Conservation (phyloP, 2,329 filamentous ascomycete species). For the Cladosporium colombiae region DNA sequence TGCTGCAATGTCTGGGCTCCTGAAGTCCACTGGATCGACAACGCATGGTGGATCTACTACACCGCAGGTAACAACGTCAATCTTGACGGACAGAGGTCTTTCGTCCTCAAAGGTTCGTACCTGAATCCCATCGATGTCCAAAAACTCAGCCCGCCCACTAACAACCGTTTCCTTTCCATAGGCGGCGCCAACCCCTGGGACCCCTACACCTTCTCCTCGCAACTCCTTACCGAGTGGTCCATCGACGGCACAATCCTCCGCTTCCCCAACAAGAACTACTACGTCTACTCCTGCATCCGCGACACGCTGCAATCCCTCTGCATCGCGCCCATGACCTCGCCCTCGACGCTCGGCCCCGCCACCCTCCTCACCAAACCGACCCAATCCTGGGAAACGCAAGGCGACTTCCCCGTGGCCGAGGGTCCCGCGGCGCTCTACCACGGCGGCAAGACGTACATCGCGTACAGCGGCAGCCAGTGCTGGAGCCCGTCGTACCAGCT, state of each 20-base stretch:
- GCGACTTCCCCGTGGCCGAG: slow-evolving; percentile 55
- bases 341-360: slow-evolving; percentile 48
- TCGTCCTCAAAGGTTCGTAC: slow-evolving; percentile 50
- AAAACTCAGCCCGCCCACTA: too few relatives aligned
- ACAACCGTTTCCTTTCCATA: slow-evolving; percentile 24
- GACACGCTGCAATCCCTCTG: slow-evolving; percentile 46
- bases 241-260: slow-evolving; percentile 58
- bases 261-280: slow-evolving; percentile 52
- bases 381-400: slow-evolving; percentile 53
- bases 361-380: slow-evolving; percentile 55
- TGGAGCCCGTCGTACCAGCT: slow-evolving; percentile 58
- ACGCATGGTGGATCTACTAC: slow-evolving; percentile 59
- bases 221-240: slow-evolving; percentile 51
- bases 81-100: slow-evolving; percentile 52
- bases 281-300: slow-evolving; percentile 51
- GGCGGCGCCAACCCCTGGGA: slow-evolving; percentile 57
- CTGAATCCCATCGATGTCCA: too few relatives aligned
- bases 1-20: slow-evolving; percentile 62
- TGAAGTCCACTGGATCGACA: slow-evolving; percentile 54
- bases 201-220: slow-evolving; percentile 51
- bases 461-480: slow-evolving; percentile 59
- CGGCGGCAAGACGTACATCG: slow-evolving; percentile 54
- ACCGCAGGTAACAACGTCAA: slow-evolving; percentile 48
- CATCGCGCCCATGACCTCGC: slow-evolving; percentile 43
- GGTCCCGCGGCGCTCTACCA: slow-evolving; percentile 57